A percentile compares a stretch with the other conserved stretches of the same genome.
These are phyloP conservation scores for Hericium erinaceus DNA, from an alignment of 768 basidiomycete species.

Conservation along the genomic window DNA sequence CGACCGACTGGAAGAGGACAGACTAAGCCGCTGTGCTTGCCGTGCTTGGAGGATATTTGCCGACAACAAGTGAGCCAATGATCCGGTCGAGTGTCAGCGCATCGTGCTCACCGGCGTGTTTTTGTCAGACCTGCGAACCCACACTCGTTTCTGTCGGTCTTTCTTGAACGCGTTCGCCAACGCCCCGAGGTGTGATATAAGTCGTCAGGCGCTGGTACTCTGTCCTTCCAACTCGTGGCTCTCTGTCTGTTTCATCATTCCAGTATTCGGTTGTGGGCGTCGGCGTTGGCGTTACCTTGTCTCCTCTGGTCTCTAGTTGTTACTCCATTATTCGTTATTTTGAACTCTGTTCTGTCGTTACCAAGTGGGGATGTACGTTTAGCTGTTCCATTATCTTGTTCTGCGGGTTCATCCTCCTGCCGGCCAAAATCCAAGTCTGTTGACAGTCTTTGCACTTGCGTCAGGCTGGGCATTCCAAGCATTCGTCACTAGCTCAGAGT, in stretches of 20 bases:
- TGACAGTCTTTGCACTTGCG: too few relatives aligned
- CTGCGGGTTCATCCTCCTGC: too few relatives aligned
- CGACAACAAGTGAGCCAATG: neutral
- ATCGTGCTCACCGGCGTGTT: too few relatives aligned
- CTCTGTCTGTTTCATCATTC: too few relatives aligned
- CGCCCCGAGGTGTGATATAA: neutral
- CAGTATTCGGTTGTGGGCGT: neutral
- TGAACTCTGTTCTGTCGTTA: too few relatives aligned
- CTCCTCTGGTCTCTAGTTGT: neutral
- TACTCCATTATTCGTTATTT: neutral
- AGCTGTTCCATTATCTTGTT: too few relatives aligned
- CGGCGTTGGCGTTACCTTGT: neutral
- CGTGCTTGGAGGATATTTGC: neutral
- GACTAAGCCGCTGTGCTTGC: neutral
- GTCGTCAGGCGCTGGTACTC: neutral
- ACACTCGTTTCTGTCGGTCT: neutral
- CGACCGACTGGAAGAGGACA: constrained; percentile 8
- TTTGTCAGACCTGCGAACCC: neutral
- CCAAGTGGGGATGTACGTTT: too few relatives aligned
- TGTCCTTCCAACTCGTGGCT: too few relatives aligned
- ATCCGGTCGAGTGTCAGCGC: neutral
- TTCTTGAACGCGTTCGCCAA: neutral
- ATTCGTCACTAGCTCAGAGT: too few relatives aligned
- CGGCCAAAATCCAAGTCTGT: too few relatives aligned
- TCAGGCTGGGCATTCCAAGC: too few relatives aligned